Evolutionary conservation across 2,329 filamentous ascomycete genomes (phyloP).

Genomic region (Hypoxylon sp.): DNA sequence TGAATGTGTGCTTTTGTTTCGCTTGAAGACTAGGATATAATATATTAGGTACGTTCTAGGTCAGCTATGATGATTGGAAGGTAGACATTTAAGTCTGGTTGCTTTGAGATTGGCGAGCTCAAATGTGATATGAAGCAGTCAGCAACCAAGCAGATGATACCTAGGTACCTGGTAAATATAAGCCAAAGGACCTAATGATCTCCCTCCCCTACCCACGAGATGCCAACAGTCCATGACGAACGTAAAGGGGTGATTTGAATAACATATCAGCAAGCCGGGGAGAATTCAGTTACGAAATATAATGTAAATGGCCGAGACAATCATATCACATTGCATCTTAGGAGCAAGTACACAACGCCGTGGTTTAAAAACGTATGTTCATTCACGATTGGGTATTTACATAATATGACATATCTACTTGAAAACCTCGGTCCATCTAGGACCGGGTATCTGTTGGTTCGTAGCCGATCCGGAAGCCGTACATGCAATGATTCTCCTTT

Average conservation of each 20-base stretch:
- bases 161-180: too few relatives aligned
- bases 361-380: constrained; percentile 34
- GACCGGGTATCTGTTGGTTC: constrained; percentile 21
- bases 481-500: constrained; percentile 31
- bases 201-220: background rate
- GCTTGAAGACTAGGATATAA: background rate
- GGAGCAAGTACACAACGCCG: background rate
- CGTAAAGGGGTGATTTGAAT: background rate
- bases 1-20: background rate
- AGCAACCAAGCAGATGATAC: background rate
- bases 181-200: background rate
- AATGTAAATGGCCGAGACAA: background rate
- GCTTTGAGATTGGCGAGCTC: background rate
- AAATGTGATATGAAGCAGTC: background rate
- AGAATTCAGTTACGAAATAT: background rate
- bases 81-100: background rate
- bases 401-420: constrained; percentile 41
- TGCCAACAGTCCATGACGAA: background rate
- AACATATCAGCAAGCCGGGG: background rate
- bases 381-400: constrained; percentile 39
- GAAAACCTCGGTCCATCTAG: constrained; percentile 34
- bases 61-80: background rate
- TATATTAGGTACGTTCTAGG: background rate
- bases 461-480: constrained; percentile 20
- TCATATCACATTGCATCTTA: background rate